A percentile compares a stretch with the other conserved stretches of the same genome.
phyloP scores from a whole-genome alignment of 2,329 filamentous ascomycete genomes.

The Curvularia eragrostidis region DNA sequence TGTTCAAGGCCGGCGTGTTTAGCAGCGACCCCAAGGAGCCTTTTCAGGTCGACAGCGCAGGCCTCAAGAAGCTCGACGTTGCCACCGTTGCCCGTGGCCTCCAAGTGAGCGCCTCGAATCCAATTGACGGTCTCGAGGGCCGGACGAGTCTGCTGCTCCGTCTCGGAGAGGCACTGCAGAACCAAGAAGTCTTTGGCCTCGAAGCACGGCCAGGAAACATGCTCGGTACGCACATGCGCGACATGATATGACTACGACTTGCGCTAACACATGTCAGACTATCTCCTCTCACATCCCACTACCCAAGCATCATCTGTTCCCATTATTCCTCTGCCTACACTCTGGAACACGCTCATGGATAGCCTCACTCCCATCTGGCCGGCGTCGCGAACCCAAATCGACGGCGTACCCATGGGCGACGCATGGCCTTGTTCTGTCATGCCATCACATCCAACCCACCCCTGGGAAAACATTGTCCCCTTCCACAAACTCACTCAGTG shows the following conservation, averaged over 20 bases:
- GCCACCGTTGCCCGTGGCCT: conserved; percentile 79
- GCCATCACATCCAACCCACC: conserved; percentile 72
- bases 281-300: conserved; percentile 88
- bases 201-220: conserved; percentile 91
- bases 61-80: conserved; percentile 74
- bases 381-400: conserved; percentile 80
- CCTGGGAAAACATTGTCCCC: conserved; percentile 83
- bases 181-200: conserved; percentile 82
- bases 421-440: conserved; percentile 91
- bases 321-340: conserved; percentile 82
- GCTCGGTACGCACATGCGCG: conserved; percentile 67
- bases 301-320: conserved; percentile 89
- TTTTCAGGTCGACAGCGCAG: conserved; percentile 86
- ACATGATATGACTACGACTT: neutral
- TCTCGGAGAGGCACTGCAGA: conserved; percentile 77
- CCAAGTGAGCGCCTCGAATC: conserved; percentile 82
- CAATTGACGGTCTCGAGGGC: conserved; percentile 83
- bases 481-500: conserved; percentile 93
- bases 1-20: conserved; percentile 93
- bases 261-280: conserved; percentile 64
- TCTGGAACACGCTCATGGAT: conserved; percentile 91
- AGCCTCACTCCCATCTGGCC: conserved; percentile 91
- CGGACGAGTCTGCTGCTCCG: conserved; percentile 79
- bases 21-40: conserved; percentile 82
- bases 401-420: conserved; percentile 86